Conservation (phyloP, 371 early-diverging fungal species). For the Capillidium rhysosporum region DNA sequence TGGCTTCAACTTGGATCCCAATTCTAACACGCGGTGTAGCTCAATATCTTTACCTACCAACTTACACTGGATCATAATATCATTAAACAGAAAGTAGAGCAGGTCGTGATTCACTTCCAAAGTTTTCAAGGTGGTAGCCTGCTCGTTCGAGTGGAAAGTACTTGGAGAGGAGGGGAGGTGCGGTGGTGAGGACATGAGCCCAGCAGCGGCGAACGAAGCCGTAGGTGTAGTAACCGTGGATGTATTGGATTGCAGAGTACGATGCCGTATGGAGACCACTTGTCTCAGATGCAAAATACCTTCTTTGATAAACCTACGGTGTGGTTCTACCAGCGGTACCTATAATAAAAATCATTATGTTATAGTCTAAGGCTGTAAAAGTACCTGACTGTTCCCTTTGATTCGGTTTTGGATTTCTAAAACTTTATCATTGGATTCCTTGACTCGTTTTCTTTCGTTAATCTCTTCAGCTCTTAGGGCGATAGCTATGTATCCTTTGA, state of each 20-base stretch:
- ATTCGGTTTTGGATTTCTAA: constrained; percentile 23
- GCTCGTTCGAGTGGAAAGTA: background rate
- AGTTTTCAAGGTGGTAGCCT: background rate
- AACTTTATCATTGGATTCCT: constrained; percentile 23
- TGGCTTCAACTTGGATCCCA: constrained; percentile 2
- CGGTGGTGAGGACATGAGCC: constrained; percentile 6
- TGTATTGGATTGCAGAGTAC: constrained; percentile 10
- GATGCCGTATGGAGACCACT: constrained; percentile 8
- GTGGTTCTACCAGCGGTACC: constrained; percentile 24
- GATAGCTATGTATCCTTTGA: constrained; percentile 30
- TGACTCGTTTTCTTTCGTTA: constrained; percentile 43
- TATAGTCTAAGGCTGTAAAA: background rate
- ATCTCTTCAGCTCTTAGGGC: constrained; percentile 34
- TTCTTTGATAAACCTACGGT: constrained; percentile 23
- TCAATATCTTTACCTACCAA: background rate
- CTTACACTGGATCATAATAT: constrained; percentile 22
- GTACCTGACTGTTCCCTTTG: constrained; percentile 12
- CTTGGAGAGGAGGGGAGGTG: no score
- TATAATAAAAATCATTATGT: constrained; percentile 1
- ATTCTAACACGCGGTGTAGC: background rate
- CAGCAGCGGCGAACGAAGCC: no score
- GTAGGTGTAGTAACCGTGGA: no score
- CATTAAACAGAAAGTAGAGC: constrained; percentile 26
- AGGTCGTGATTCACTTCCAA: constrained; percentile 6
- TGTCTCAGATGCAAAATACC: constrained; percentile 17